Conservation (phyloP, 1,284 basidiomycete species). For the Golubevia sp. region DNA sequence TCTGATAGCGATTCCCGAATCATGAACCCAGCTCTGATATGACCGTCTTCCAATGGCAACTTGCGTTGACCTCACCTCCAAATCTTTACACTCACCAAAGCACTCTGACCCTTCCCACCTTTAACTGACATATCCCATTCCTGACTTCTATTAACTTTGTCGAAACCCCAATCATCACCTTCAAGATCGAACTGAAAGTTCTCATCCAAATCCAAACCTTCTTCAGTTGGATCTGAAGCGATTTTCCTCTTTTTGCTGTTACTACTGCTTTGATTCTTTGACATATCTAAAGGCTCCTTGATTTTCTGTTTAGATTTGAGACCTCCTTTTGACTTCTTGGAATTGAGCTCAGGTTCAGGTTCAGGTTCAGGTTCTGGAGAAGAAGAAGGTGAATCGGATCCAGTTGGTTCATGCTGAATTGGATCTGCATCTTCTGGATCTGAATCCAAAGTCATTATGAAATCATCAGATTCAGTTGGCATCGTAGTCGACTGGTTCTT, state of each 20-base stretch:
- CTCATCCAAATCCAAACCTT: background rate
- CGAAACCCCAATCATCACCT: too few species aligned
- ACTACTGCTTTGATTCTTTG: background rate
- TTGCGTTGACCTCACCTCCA: too few species aligned
- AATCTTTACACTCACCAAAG: too few species aligned
- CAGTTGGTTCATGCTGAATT: background rate
- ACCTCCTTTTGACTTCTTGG: background rate
- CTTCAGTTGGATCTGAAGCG: background rate
- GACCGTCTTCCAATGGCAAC: too few species aligned
- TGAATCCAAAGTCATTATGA: background rate
- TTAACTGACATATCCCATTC: too few species aligned
- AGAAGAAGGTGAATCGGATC: too few species aligned
- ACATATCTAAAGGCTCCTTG: background rate
- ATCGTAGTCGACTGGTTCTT: background rate
- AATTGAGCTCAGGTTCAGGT: background rate
- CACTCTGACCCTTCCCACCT: too few species aligned
- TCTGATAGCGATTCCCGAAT: too few species aligned
- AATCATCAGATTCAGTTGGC: background rate
- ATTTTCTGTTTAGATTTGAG: background rate
- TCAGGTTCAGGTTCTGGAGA: background rate
- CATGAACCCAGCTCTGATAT: too few species aligned
- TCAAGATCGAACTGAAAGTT: background rate
- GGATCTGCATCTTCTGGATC: background rate
- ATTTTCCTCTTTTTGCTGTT: background rate
- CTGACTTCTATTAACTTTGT: too few species aligned